Evolutionary conservation across 2,329 filamentous ascomycete genomes (phyloP), one percentile per base, ranked within the genome.

Genomic region (Aspergillus tubingensis): DNA sequence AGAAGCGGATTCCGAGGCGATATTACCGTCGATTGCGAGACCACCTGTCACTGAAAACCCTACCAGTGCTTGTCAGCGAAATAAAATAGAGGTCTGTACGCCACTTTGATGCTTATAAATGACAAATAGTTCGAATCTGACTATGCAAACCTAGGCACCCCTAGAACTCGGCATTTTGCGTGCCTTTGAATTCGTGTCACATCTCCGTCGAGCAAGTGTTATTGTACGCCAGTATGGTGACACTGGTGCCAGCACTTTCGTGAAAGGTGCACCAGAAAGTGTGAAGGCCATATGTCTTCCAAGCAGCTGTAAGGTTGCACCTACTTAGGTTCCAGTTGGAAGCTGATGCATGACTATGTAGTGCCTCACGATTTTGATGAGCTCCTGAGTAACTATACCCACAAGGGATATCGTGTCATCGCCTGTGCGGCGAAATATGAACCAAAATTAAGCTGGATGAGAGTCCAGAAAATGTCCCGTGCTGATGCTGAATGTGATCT

Each of bases 221-320:
- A 85, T 99, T 63, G 92, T 97, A 15, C 86, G 93, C 58, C 90
- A 91, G 52, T 96, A 96, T 73, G 92, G 93, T 5, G 88, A 91
- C 62, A 88, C 87, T 67, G 92, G 91, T 62, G 93, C 89, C 48
- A 90, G 92, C 68, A 85, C 98, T 43, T 99, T 92, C 74, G 94
- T 98, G 62, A 99, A 99, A 76, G 95, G 95, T 32, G 95, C 96
- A 6, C 95, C 95, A 1, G 95, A 99, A 76, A 94, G 92, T 68
- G 96, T 99, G 89, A 91, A 89, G 65, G 92, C 95, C 21, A 98
- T 99, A 43, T 99, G 95, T 76, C 84, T 85, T 10, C 83, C 90
- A 0, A 90, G 93, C 65, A 94, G 87, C 75, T 91, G 88, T 91
- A 72, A 82, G 87, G 81, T 60, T 23, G 32, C 25, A 32, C 30